These are phyloP conservation scores for Astrothelium subdiscretum DNA, from an alignment of 495 filamentous ascomycete genomes.

Conservation along the genomic window DNA sequence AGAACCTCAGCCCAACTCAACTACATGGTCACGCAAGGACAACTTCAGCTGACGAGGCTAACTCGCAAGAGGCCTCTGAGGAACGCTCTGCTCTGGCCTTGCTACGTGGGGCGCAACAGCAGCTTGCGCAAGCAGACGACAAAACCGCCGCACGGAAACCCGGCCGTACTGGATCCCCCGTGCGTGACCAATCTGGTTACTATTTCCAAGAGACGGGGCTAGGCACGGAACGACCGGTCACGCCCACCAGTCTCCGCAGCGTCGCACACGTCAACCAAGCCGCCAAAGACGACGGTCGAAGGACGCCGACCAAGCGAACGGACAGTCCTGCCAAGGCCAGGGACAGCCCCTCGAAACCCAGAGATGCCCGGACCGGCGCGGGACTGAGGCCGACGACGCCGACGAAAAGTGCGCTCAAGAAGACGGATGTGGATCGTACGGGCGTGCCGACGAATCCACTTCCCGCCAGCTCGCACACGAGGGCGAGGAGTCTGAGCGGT, in stretches of 20 bases:
- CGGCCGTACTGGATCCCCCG: not conserved
- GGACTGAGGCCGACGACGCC: not conserved
- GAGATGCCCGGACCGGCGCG: not conserved
- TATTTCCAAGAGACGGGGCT: not conserved
- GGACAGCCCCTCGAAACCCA: not conserved
- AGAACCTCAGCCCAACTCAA: not conserved
- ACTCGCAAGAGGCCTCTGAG: not conserved
- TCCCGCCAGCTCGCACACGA: not conserved
- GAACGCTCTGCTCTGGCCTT: not conserved
- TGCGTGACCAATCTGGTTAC: not conserved
- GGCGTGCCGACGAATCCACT: not conserved
- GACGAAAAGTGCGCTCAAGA: not conserved
- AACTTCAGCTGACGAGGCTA: not conserved
- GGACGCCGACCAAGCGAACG: no score
- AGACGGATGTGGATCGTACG: not conserved
- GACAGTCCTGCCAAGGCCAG: not conserved
- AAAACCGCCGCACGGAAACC: not conserved
- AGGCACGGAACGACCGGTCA: not conserved
- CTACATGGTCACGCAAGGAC: not conserved
- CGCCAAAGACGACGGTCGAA: no score
- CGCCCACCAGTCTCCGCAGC: not conserved
- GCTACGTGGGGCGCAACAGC: not conserved
- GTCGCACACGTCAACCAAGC: no score
- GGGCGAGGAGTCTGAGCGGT: slow-evolving; percentile 1
- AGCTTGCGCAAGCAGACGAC: not conserved